Percentiles rank a stretch among this genome's conserved stretches.
phyloP scores from a whole-genome alignment of 2,329 filamentous ascomycete species.

The Herpotrichia juniperi region DNA sequence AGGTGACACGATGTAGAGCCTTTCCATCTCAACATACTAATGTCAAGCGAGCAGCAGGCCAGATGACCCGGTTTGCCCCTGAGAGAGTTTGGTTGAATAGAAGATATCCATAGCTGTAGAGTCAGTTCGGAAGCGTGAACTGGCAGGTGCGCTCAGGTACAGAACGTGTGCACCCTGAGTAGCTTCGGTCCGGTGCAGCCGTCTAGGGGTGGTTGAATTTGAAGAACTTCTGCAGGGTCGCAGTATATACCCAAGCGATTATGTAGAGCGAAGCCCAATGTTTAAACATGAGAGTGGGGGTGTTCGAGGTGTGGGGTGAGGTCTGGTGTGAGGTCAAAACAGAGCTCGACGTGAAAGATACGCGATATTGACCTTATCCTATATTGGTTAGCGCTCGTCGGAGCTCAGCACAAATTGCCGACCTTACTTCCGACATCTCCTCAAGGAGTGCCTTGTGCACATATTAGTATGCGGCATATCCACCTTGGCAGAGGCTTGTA shows the following conservation, averaged over 20 bases:
- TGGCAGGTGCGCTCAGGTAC: not conserved
- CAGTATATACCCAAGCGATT: not conserved
- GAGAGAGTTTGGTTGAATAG: not conserved
- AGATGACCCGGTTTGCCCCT: not conserved
- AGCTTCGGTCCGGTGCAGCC: slow-evolving; percentile 1
- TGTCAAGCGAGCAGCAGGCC: not conserved
- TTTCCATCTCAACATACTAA: not conserved
- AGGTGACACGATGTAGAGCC: not conserved
- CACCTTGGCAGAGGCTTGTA: slow-evolving; percentile 3
- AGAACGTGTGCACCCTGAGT: not conserved
- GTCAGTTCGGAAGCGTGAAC: not conserved
- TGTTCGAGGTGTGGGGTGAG: not conserved
- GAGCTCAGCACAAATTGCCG: not conserved
- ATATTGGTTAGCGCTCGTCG: not conserved
- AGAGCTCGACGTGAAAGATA: not conserved
- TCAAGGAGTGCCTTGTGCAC: too few species aligned
- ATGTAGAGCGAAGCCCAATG: not conserved
- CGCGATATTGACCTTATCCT: not conserved
- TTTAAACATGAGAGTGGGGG: not conserved
- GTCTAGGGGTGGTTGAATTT: not conserved
- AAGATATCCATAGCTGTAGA: not conserved
- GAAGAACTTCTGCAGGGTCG: not conserved
- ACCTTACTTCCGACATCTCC: not conserved
- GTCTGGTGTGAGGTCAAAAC: not conserved
- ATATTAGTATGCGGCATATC: not conserved